Conservation (phyloP, 2,329 filamentous ascomycete genomes). For the Botrytis deweyae region DNA sequence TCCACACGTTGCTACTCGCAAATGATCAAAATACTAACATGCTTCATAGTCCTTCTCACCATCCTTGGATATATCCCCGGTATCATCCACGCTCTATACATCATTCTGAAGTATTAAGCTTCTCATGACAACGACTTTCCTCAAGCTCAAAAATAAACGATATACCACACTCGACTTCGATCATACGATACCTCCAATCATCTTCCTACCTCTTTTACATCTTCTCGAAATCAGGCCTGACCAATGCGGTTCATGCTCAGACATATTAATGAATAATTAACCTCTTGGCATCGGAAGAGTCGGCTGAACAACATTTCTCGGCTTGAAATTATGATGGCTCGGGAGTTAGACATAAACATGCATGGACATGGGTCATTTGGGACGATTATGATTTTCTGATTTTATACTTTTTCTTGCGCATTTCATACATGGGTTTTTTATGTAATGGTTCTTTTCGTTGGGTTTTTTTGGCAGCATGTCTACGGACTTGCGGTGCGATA, state of each 20-base stretch:
- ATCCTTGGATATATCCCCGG: constrained; percentile 25
- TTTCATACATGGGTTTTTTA: constrained; percentile 10
- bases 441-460: constrained; percentile 17
- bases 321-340: constrained; percentile 3
- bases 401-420: not conserved
- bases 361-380: constrained; percentile 7
- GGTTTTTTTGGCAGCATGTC: constrained; percentile 29
- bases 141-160: not conserved
- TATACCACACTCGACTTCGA: not conserved
- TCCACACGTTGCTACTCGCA: constrained; percentile 67
- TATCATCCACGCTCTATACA: constrained; percentile 41
- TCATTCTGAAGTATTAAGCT: constrained; percentile 81
- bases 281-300: constrained; percentile 15
- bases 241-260: not conserved
- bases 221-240: constrained; percentile 7
- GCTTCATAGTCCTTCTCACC: constrained; percentile 11
- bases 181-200: not conserved
- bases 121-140: not conserved
- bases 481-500: constrained; percentile 28
- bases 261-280: not conserved
- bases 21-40: not conserved
- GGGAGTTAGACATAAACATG: not conserved
- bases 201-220: not conserved
- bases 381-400: not conserved
- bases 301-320: constrained; percentile 13